Base-by-base conservation (phyloP, 2,329 filamentous ascomycete species). In the Ceratocystis ficicola region DNA sequence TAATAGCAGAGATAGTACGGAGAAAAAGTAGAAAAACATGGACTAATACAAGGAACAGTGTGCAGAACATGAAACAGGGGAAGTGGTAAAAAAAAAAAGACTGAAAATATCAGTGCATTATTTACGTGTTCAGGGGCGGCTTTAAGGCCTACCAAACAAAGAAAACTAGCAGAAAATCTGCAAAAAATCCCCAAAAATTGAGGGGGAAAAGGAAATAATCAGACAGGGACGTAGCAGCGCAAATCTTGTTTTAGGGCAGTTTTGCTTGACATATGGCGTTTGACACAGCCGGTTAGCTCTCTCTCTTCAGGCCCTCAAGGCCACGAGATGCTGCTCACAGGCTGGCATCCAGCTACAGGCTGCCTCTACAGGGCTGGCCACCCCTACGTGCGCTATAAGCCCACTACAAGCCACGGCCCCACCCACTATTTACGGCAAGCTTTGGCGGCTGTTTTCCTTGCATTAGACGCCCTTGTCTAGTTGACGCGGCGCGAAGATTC, bases 11-110 rank as follows among this genome's bases (percentile, higher is more conserved):
- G 25, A 30, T 28, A 30, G 55, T 8, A 10, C 10, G 28, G 55
- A n/a, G 55, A 61, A 63, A 59, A 52, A 32, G 65, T 10, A 65
- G 5, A 60, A 65, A 25, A 60, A 59, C 20, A 61, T 22, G 30
- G 12, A 59, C 10, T 30, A 57, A 32, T 5, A 57, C 7, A 32
- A 7, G 22, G 28, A 32, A 57, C 7, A 52, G n/a, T 12, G 3
- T 52, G 22, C 48, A 52, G 48, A 6, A 52, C 12, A 52, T 52
- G 48, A 52, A 52, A 52, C 48, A 52, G 48, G 48, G n/a, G 20
- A 57, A 28, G 10, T 17, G 28, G n/a, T 30, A 15, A 20, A 7
- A 12, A 20, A 30, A n/a, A 36, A 30, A 17, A 36, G 8, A 22
- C 48, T 52, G 48, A 22, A 52, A 52, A 52, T 52, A 52, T 52